phyloP scores from a whole-genome alignment of 176 grass and related monocot species.

The Zoysia pacifica region DNA sequence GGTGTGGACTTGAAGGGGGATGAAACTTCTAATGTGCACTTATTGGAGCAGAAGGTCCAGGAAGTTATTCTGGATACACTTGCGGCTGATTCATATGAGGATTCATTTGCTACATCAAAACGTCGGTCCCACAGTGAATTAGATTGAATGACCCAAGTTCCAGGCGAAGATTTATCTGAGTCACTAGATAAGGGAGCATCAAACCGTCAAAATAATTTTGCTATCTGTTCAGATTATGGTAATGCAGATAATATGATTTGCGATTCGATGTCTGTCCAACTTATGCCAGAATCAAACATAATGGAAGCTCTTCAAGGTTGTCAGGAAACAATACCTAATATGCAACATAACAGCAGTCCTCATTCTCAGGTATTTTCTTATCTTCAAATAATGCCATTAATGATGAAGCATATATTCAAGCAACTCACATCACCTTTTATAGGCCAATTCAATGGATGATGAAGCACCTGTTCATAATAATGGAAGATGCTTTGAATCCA shows the following conservation, averaged over 20 bases:
- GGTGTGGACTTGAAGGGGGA: neutral
- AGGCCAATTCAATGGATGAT: neutral
- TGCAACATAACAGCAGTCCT: neutral
- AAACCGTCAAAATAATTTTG: neutral
- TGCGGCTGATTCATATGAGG: slow-evolving; percentile 21
- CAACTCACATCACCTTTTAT: neutral
- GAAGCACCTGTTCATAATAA: neutral
- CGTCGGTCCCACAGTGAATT: neutral
- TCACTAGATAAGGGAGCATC: neutral
- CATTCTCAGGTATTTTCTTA: slow-evolving; percentile 15
- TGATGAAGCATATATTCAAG: slow-evolving; percentile 2
- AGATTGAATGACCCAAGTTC: neutral
- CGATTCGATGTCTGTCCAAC: neutral
- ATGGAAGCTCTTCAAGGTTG: slow-evolving; percentile 3
- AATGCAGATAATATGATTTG: neutral
- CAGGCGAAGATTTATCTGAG: slow-evolving; percentile 7
- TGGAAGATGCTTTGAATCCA: neutral
- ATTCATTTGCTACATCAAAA: slow-evolving; percentile 18
- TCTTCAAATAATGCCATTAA: slow-evolving; percentile 18
- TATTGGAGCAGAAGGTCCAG: neutral
- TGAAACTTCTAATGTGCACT: slow-evolving; percentile 2
- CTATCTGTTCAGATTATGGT: neutral
- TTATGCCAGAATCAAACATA: slow-evolving; percentile 9
- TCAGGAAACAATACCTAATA: neutral
- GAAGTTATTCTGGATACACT: neutral